Percentiles rank a stretch among this genome's conserved stretches.
These are phyloP conservation scores for Aspergillus haitiensis DNA, from an alignment of 495 filamentous ascomycete species.

Conservation along the genomic window DNA sequence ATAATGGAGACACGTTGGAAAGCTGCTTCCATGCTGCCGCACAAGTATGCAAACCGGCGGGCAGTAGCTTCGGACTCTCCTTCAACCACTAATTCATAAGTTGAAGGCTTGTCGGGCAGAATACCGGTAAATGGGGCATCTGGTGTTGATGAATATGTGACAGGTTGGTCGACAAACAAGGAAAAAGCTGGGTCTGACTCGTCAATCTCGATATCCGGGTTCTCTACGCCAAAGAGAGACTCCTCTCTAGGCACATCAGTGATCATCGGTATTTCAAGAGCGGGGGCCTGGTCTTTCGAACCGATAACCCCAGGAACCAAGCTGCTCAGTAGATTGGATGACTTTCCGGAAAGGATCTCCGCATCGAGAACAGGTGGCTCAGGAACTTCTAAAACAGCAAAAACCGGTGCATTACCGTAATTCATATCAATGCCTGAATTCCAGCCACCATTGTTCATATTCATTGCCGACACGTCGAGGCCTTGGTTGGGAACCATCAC, in stretches of 20 bases:
- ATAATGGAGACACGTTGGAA: conserved; percentile 48
- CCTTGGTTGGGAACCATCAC: conserved; percentile 71
- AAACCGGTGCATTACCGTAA: conserved; percentile 73
- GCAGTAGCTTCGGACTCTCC: conserved; percentile 31
- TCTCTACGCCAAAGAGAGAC: conserved; percentile 34
- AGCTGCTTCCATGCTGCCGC: conserved; percentile 51
- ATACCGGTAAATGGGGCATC: conserved; percentile 55
- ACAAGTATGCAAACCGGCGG: conserved; percentile 46
- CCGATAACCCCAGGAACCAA: conserved; percentile 31
- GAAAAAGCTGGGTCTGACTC: conserved; percentile 60
- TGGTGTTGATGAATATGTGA: conserved; percentile 21
- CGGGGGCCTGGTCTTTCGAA: conserved; percentile 52
- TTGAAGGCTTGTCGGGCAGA: conserved; percentile 56
- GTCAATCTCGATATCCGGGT: conserved; percentile 55
- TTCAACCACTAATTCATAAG: conserved; percentile 64
- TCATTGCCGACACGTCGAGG: conserved; percentile 66
- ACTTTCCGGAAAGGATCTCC: conserved; percentile 66
- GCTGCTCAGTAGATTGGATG: conserved; percentile 42
- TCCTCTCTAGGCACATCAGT: conserved; percentile 31
- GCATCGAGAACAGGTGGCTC: conserved; percentile 65
- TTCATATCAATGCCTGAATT: conserved; percentile 55
- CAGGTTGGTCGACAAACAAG: conserved; percentile 54
- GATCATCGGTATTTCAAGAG: conserved; percentile 46
- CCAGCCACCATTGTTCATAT: conserved; percentile 53
- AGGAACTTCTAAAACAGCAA: conserved; percentile 74